These are phyloP conservation scores for Phytophthora ohioensis DNA, from an alignment of 352 stramenopile genomes.

Conservation along the genomic window DNA sequence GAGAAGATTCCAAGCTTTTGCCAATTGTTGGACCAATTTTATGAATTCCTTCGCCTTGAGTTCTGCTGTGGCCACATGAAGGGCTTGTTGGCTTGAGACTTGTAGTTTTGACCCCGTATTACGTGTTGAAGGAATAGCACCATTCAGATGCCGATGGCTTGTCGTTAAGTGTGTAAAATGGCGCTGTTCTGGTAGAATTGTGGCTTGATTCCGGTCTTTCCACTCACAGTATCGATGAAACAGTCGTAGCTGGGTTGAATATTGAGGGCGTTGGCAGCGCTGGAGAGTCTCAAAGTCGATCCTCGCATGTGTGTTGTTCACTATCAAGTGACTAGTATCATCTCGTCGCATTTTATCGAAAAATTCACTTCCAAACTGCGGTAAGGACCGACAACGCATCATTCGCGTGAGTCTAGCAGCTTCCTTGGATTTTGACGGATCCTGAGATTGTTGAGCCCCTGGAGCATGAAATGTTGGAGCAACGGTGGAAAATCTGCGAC, in stretches of 20 bases:
- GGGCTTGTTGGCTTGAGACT: constrained; percentile 19
- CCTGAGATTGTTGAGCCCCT: neutral
- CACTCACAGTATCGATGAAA: constrained; percentile 55
- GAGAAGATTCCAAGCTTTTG: constrained; percentile 56
- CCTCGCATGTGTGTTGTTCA: neutral
- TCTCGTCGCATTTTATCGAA: constrained; percentile 40
- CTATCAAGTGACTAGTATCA: constrained; percentile 8
- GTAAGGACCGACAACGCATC: constrained; percentile 57
- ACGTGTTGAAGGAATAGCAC: constrained; percentile 7
- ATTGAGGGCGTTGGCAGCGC: constrained; percentile 53
- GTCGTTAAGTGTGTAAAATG: neutral
- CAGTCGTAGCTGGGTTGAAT: constrained; percentile 49
- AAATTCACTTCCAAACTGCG: constrained; percentile 50
- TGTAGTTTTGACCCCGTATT: constrained; percentile 11
- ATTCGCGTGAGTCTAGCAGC: constrained; percentile 34
- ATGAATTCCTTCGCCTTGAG: constrained; percentile 53
- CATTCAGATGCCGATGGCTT: constrained; percentile 12
- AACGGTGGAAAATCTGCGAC: constrained; percentile 16
- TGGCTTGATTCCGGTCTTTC: constrained; percentile 22
- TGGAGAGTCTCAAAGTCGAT: constrained; percentile 76
- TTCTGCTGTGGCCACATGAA: constrained; percentile 15
- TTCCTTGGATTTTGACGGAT: constrained; percentile 9
- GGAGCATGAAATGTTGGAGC: neutral
- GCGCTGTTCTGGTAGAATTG: constrained; percentile 10
- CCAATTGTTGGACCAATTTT: constrained; percentile 41